These are phyloP conservation scores for Eremothecium cymbalariae DNA, from an alignment of 1,139 yeast species.

Conservation along the genomic window DNA sequence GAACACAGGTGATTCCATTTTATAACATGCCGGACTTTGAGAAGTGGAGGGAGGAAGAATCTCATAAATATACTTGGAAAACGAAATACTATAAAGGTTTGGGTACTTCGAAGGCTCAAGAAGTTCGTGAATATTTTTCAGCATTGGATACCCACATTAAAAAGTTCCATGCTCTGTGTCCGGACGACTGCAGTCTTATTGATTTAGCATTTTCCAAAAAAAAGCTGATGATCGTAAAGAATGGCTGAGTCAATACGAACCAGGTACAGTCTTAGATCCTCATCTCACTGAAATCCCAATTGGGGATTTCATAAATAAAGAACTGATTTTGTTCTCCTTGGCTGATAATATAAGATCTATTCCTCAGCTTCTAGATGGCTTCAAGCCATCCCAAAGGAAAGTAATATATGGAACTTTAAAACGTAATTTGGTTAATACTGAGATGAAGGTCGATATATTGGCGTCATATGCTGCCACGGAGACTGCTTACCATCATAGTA, in stretches of 20 bases:
- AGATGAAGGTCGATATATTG: conserved; percentile 84
- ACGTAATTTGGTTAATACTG: conserved; percentile 58
- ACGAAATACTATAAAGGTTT: conserved; percentile 97
- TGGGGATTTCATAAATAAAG: conserved; percentile 89
- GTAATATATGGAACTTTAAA: conserved; percentile 84
- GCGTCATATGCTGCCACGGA: conserved; percentile 86
- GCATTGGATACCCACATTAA: conserved; percentile 82
- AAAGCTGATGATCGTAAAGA: conserved; percentile 97
- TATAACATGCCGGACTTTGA: conserved; percentile 97
- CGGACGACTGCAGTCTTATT: conserved; percentile 70
- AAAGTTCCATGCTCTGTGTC: conserved; percentile 72
- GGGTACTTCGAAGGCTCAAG: conserved; percentile 80
- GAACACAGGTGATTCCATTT: conserved; percentile 58
- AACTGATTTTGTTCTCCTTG: conserved; percentile 87
- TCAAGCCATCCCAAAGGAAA: conserved; percentile 96
- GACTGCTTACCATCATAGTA: conserved; percentile 96
- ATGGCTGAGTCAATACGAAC: conserved; percentile 83
- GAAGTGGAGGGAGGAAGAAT: conserved; percentile 82
- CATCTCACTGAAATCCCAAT: conserved; percentile 71
- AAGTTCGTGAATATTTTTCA: conserved; percentile 83
- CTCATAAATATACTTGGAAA: conserved; percentile 70
- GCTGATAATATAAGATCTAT: conserved; percentile 95
- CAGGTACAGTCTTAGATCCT: conserved; percentile 93
- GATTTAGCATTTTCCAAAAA: conserved; percentile 93
- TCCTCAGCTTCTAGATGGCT: conserved; percentile 90